Evolutionary conservation across 805 yeast species (phyloP).

Genomic region (Metschnikowia matae): DNA sequence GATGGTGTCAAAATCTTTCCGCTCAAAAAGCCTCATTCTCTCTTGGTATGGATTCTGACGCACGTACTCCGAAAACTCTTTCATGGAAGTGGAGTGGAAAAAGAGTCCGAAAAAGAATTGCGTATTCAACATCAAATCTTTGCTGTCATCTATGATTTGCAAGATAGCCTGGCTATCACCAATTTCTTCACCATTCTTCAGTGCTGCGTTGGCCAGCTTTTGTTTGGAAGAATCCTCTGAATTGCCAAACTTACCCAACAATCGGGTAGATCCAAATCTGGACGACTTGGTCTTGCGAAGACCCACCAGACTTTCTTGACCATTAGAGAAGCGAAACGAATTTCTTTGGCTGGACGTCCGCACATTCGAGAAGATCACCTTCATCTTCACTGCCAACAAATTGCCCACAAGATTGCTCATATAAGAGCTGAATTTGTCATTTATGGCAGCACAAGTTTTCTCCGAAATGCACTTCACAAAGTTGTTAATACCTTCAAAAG

Average conservation of each 20-base stretch:
- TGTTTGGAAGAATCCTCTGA: slow-evolving; percentile 9
- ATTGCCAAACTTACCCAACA: slow-evolving; percentile 11
- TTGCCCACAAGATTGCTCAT: slow-evolving; percentile 28
- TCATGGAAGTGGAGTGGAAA: slow-evolving; percentile 36
- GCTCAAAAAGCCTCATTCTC: slow-evolving; percentile 29
- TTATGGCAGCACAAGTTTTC: slow-evolving; percentile 44
- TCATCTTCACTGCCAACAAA: slow-evolving; percentile 21
- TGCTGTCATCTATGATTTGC: slow-evolving; percentile 34
- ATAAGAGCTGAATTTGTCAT: slow-evolving; percentile 35
- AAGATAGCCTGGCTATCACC: slow-evolving; percentile 32
- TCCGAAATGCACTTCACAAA: slow-evolving; percentile 56
- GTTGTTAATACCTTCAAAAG: slow-evolving; percentile 32
- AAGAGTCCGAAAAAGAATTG: slow-evolving; percentile 39
- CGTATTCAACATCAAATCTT: slow-evolving; percentile 32
- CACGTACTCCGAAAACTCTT: slow-evolving; percentile 30
- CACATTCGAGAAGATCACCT: slow-evolving; percentile 5
- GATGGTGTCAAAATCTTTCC: slow-evolving; percentile 25
- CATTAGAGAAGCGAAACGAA: not conserved
- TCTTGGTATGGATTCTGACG: slow-evolving; percentile 23
- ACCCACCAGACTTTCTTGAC: slow-evolving; percentile 7
- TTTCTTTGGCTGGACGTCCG: not conserved
- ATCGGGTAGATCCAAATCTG: slow-evolving; percentile 18
- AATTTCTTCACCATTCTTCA: slow-evolving; percentile 19
- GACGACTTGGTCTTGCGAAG: slow-evolving; percentile 13
- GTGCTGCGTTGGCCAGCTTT: slow-evolving; percentile 5